These are phyloP conservation scores for Fusarium pininemorale DNA, from an alignment of 2,329 filamentous ascomycete genomes.

Conservation along the genomic window DNA sequence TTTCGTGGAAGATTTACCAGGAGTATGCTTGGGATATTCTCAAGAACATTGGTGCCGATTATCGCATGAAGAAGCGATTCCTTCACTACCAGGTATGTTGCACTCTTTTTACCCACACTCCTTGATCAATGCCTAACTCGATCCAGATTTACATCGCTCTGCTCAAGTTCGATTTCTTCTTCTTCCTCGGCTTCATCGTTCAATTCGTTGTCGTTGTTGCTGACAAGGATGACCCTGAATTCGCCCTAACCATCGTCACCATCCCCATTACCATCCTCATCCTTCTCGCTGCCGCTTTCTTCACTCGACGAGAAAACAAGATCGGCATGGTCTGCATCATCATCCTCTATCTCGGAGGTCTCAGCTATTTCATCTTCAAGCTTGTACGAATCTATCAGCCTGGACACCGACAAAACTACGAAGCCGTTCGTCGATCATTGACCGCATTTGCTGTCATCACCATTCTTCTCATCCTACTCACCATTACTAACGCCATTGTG, in stretches of 20 bases:
- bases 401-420: slow-evolving; percentile 68
- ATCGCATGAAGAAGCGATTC: slow-evolving; percentile 96
- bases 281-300: slow-evolving; percentile 83
- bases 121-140: not conserved
- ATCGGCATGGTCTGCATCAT: slow-evolving; percentile 81
- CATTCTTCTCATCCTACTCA: slow-evolving; percentile 85
- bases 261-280: slow-evolving; percentile 92
- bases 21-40: slow-evolving; percentile 99
- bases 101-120: not conserved
- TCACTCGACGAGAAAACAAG: slow-evolving; percentile 84
- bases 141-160: slow-evolving; percentile 93
- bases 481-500: slow-evolving; percentile 85
- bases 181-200: slow-evolving; percentile 98
- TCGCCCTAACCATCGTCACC: slow-evolving; percentile 86
- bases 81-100: slow-evolving; percentile 87
- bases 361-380: slow-evolving; percentile 98
- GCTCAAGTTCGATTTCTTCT: slow-evolving; percentile 99
- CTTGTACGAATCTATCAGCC: slow-evolving; percentile 92
- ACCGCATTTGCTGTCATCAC: slow-evolving; percentile 96
- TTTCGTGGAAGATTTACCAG: slow-evolving; percentile 96
- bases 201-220: slow-evolving; percentile 96
- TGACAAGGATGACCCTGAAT: slow-evolving; percentile 74
- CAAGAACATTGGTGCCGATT: slow-evolving; percentile 97
- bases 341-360: slow-evolving; percentile 84
- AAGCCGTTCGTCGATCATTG: slow-evolving; percentile 82